These are phyloP conservation scores for Biscutella laevigata DNA, from an alignment of 441 rosid genomes.

Conservation along the genomic window DNA sequence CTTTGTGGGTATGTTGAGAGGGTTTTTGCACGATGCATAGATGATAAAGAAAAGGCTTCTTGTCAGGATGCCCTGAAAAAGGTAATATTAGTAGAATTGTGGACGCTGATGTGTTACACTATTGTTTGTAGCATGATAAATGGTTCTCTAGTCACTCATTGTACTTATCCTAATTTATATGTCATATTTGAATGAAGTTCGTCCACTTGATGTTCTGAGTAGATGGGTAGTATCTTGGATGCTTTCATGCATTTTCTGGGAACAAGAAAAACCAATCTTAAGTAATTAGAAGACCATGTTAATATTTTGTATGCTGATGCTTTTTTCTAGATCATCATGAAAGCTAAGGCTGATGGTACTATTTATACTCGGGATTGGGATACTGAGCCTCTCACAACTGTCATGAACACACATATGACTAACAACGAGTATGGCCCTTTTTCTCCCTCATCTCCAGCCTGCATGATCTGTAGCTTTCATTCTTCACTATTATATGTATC, in stretches of 20 bases:
- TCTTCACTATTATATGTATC: constrained; percentile 10
- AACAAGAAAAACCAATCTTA: background rate
- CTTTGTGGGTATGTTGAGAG: constrained; percentile 80
- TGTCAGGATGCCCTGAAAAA: constrained; percentile 67
- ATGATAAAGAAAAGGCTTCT: constrained; percentile 59
- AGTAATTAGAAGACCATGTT: constrained; percentile 8
- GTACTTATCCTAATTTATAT: constrained; percentile 1
- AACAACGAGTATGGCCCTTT: constrained; percentile 44
- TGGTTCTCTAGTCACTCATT: background rate
- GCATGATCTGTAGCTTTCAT: constrained; percentile 3
- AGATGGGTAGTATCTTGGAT: constrained; percentile 4
- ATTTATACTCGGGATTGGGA: constrained; percentile 87
- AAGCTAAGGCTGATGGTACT: constrained; percentile 69
- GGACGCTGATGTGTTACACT: constrained; percentile 1
- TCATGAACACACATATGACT: constrained; percentile 37
- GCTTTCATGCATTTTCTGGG: constrained; percentile 7
- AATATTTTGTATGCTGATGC: constrained; percentile 2
- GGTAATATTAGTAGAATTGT: constrained; percentile 36
- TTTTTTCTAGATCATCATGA: constrained; percentile 57
- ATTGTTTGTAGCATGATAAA: constrained; percentile 10
- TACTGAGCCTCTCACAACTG: constrained; percentile 71
- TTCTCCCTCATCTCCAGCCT: constrained; percentile 9
- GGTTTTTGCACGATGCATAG: constrained; percentile 70
- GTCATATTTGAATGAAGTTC: constrained; percentile 16
- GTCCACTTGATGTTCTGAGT: constrained; percentile 10